A percentile compares a stretch with the other conserved stretches of the same genome.
phyloP scores from a whole-genome alignment of 1,284 basidiomycete genomes.

The Ustilago bromivora region DNA sequence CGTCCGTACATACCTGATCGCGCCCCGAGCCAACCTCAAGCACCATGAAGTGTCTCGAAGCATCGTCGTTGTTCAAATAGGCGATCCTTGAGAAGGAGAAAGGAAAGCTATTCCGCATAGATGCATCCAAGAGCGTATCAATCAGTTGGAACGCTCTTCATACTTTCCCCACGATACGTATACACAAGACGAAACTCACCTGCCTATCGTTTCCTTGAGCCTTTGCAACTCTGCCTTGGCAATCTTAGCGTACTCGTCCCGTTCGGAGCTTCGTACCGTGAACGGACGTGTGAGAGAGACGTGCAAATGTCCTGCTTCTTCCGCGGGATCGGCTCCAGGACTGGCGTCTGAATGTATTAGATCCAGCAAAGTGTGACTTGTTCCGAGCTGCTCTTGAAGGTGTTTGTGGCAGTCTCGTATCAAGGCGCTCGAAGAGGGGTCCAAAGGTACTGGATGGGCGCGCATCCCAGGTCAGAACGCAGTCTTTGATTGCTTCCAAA shows the following conservation, averaged over 20 bases:
- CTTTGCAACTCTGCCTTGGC: slow-evolving; percentile 8
- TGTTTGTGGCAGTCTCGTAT: slow-evolving; percentile 6
- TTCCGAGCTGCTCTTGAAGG: slow-evolving; percentile 19
- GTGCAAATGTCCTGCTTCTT: slow-evolving; percentile 23
- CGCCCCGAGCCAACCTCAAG: slow-evolving; percentile 43
- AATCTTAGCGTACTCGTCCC: slow-evolving; percentile 38
- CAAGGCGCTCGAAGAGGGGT: slow-evolving; percentile 8
- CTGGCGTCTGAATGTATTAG: background rate
- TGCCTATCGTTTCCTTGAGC: slow-evolving; percentile 7
- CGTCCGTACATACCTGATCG: slow-evolving; percentile 26
- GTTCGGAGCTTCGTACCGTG: slow-evolving; percentile 46
- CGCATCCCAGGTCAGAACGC: background rate
- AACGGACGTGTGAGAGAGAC: slow-evolving; percentile 54
- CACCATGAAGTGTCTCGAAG: slow-evolving; percentile 41
- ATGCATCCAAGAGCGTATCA: background rate
- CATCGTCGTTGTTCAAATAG: slow-evolving; percentile 44
- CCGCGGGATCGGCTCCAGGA: background rate
- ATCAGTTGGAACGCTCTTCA: background rate
- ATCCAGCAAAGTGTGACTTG: slow-evolving; percentile 12
- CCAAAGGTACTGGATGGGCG: slow-evolving; percentile 10
- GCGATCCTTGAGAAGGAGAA: slow-evolving; percentile 44
- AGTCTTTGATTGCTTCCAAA: background rate
- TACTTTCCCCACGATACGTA: background rate
- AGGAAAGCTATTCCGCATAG: slow-evolving; percentile 20
- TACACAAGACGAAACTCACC: slow-evolving; percentile 9